Evolutionary conservation across 1,284 basidiomycete genomes (phyloP), one percentile per base, ranked within the genome.

Genomic region (Moesziomyces sp.): DNA sequence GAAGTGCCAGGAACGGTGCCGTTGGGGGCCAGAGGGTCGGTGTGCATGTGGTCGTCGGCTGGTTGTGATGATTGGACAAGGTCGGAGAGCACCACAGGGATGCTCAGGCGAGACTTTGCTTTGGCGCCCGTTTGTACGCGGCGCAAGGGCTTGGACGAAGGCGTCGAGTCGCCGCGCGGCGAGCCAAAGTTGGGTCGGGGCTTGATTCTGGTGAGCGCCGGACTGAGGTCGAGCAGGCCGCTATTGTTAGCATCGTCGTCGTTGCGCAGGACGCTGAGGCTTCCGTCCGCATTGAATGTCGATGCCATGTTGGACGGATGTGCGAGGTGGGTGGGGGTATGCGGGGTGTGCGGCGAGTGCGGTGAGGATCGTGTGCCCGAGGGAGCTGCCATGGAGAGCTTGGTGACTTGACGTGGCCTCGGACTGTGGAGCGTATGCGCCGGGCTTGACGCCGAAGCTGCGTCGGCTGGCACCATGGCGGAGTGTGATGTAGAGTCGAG

Each of bases 241-340:
- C 78, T 80, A 47, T 78, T 78, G 58, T 77, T 81, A 9, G 82
- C 82, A 44, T 82, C 80, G 21, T 78, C 74, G 26, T 81, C 79
- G 47, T 79, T 74, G 19, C 81, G 77, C 8, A 80, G 68, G n/a
- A 81, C 74, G 26, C 74, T 81, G 43, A 79, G 72, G 51, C 78
- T 80, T n/a, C 81, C 79, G 44, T 83, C 82, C 2, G 67, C 53
- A 30, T 75, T 76, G 46, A 80, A 53, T 8, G 23, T 26, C 44
- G 24, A n/a, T 26, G 24, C 35, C 1, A 45, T 10, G 18, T 18
- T 28, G 24, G 28, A 43, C 16, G 55, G n/a, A 5, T 63, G 63
- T 11, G 35, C 57, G 21, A 56, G 26, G 44, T 55, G 61, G 24
- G 52, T 55, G 2, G 68, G 68, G 16, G 68, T 71, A 38, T 71